Base-by-base conservation (phyloP, 2,329 filamentous ascomycete species). In the Sclerotinia borealis region DNA sequence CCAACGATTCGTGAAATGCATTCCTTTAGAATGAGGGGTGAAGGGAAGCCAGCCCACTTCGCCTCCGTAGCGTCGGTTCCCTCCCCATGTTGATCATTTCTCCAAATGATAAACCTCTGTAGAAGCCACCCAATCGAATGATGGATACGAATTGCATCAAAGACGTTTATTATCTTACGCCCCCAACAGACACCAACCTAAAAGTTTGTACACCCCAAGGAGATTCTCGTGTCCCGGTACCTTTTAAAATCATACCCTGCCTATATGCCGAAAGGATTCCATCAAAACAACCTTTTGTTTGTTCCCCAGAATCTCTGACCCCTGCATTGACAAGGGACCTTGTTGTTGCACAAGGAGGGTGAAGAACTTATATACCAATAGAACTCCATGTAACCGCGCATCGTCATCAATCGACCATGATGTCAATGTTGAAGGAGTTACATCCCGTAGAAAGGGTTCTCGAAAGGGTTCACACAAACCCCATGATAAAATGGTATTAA, bases 141-240 rank as follows among this genome's bases (percentile, higher is more conserved):
- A 55, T 22, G 11, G 22, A 10, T 29, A 43, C 37, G 27, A 9
- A 43, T 31, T 22, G 37, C 27, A 31, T 56, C 27, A 31, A 22
- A 41, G 6, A 43, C 27, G 31, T 27, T 15, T 31, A n/a, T 19
- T 49, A 11, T 43, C 5, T 31, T 31, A 56, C 37, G 25, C 37
- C 19, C 43, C 27, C 37, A 15, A 43, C 7, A 8, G 11, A 31
- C n/a, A 31, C 19, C 27, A 41, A 31, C 25, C 31, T 17, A 37
- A 6, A 49, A 2, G 22, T 29, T 49, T 11, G 41, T 49, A 34
- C 15, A 54, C 22, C 48, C 27, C 52, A 25, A 41, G 43, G 50
- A n/a, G 39, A 27, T 51, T 48, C 27, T 63, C 25, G 34, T 62
- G 54, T 36, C 61, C 48, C 59, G 49, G 52, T 43, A 13, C 52